These are phyloP conservation scores for Termitomyces sp. DNA, from an alignment of 768 basidiomycete genomes.

Conservation along the genomic window DNA sequence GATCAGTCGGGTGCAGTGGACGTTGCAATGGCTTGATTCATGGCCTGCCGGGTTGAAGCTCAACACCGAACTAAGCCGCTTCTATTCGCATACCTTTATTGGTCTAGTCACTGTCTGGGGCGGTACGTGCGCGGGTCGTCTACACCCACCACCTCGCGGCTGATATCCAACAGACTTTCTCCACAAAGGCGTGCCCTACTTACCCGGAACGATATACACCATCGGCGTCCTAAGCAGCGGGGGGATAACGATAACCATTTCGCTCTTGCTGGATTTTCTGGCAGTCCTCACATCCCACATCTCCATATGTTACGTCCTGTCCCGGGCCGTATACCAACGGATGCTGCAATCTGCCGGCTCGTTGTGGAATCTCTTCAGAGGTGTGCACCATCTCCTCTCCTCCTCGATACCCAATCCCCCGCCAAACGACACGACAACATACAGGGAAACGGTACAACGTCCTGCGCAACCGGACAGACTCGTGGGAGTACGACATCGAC, in stretches of 20 bases:
- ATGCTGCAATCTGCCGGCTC: conserved; percentile 53
- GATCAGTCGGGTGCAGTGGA: no score
- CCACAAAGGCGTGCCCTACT: conserved; percentile 20
- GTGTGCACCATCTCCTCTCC: conserved; percentile 30
- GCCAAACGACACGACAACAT: neutral
- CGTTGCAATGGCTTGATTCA: no score
- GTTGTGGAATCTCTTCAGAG: conserved; percentile 88
- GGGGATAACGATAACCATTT: conserved; percentile 63
- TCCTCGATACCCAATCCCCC: neutral
- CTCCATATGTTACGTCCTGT: conserved; percentile 60
- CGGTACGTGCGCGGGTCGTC: no score
- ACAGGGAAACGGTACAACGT: conserved; percentile 86
- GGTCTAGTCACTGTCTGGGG: no score
- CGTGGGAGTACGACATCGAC: no score
- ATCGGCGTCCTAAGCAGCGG: conserved; percentile 33
- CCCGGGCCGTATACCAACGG: no score
- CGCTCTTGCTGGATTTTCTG: conserved; percentile 62
- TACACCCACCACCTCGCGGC: no score
- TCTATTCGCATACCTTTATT: no score
- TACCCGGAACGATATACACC: conserved; percentile 22
- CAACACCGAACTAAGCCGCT: no score
- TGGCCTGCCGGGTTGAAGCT: no score
- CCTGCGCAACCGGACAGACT: no score
- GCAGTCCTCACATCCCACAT: conserved; percentile 67
- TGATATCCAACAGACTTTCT: no score